Conservation (phyloP, 208 protist genomes). For the Leishmania turanica region DNA sequence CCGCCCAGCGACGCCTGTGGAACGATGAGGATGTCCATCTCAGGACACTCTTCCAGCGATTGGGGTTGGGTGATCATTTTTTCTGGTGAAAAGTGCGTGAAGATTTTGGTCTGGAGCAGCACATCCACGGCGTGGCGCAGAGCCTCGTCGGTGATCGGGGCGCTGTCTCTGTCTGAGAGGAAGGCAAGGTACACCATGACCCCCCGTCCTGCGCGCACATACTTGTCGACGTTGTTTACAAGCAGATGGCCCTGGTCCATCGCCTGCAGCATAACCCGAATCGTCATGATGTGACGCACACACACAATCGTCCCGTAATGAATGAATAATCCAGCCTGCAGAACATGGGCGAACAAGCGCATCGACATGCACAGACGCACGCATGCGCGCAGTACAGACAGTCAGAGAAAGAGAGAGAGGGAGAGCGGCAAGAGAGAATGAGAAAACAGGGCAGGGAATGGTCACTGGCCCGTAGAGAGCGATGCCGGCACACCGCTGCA, state of each 20-base stretch:
- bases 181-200: slow-evolving; percentile 86
- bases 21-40: slow-evolving; percentile 80
- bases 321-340: neutral
- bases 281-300: slow-evolving; percentile 39
- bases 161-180: slow-evolving; percentile 27
- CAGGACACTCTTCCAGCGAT: slow-evolving; percentile 46
- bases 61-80: slow-evolving; percentile 49
- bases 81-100: slow-evolving; percentile 62
- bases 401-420: neutral
- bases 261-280: slow-evolving; percentile 75
- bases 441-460: neutral
- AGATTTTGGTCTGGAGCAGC: slow-evolving; percentile 73
- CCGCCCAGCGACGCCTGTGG: slow-evolving; percentile 89
- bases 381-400: neutral
- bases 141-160: slow-evolving; percentile 40
- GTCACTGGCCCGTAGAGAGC: neutral
- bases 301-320: neutral
- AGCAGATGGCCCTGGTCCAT: slow-evolving; percentile 75
- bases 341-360: neutral
- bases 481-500: neutral
- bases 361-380: neutral
- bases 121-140: slow-evolving; percentile 48
- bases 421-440: neutral
- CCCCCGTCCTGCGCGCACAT: slow-evolving; percentile 55
- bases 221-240: slow-evolving; percentile 72